A percentile compares a stretch with the other conserved stretches of the same genome.
These are phyloP conservation scores for Leccinum olivaceopallidum DNA, from an alignment of 768 basidiomycete species.

Conservation along the genomic window DNA sequence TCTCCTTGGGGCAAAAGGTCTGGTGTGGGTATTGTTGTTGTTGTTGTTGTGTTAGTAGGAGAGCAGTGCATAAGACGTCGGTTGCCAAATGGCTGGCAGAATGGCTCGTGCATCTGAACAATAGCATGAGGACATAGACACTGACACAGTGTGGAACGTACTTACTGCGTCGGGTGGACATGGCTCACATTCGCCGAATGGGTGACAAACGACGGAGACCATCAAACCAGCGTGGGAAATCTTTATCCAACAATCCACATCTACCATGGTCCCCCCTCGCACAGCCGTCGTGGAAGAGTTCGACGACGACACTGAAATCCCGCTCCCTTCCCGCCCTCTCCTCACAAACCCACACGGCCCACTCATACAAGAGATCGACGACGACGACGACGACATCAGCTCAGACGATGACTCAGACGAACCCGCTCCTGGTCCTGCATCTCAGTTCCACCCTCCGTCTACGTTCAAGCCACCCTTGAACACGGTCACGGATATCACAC, in stretches of 20 bases:
- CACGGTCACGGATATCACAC: conserved; percentile 70
- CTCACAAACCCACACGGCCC: conserved; percentile 71
- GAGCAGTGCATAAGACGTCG: conserved; percentile 85
- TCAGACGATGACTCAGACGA: conserved; percentile 29
- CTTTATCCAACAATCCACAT: conserved; percentile 3
- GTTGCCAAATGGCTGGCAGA: conserved; percentile 96
- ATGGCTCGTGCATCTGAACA: conserved; percentile 78
- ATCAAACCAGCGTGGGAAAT: conserved; percentile 30
- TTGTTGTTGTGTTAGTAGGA: conserved; percentile 29
- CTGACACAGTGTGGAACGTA: conserved; percentile 29
- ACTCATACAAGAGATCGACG: conserved; percentile 72
- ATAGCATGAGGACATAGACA: conserved; percentile 4
- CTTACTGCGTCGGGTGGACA: conserved; percentile 65
- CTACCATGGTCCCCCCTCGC: conserved; percentile 68
- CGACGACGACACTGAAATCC: conserved; percentile 93
- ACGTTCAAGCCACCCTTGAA: conserved; percentile 31
- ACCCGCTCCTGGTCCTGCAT: conserved; percentile 55
- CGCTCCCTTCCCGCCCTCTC: conserved; percentile 67
- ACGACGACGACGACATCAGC: conserved; percentile 54
- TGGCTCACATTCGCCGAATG: conserved; percentile 59
- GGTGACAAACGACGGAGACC: conserved; percentile 41
- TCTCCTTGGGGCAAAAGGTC: conserved; percentile 41
- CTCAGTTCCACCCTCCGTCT: conserved; percentile 38
- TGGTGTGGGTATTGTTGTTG: conserved; percentile 12
- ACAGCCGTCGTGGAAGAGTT: conserved; percentile 76